Conservation (phyloP, 352 stramenopile species). For the Globisporangium lucens region DNA sequence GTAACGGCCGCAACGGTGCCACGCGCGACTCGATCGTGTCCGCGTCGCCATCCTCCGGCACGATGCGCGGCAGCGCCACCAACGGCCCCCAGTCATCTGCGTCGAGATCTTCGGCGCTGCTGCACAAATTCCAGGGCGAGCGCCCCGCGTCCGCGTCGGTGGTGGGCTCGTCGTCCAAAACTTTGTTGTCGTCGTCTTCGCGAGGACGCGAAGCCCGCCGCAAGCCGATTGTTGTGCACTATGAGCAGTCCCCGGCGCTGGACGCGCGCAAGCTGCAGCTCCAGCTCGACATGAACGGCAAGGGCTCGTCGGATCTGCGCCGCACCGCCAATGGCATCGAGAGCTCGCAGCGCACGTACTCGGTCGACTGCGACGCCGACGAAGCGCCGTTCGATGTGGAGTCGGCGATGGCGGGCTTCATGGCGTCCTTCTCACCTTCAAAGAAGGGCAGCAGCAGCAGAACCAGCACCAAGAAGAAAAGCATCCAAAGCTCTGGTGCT, state of each 20-base stretch:
- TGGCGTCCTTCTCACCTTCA: slow-evolving; percentile 24
- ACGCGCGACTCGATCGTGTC: neutral
- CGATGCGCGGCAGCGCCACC: slow-evolving; percentile 3
- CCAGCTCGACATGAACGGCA: slow-evolving; percentile 6
- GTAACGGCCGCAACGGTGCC: neutral
- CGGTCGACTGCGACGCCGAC: slow-evolving; percentile 11
- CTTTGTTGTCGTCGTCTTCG: slow-evolving; percentile 14
- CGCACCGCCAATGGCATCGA: slow-evolving; percentile 3
- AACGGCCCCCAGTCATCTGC: neutral
- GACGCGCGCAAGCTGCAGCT: neutral
- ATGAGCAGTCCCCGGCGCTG: slow-evolving; percentile 11
- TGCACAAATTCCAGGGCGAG: slow-evolving; percentile 9
- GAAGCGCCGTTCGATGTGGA: slow-evolving; percentile 20
- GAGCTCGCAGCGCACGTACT: slow-evolving; percentile 10
- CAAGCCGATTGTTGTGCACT: slow-evolving; percentile 37
- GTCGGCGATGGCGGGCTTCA: slow-evolving; percentile 23
- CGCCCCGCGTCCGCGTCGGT: neutral
- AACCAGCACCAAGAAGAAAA: neutral
- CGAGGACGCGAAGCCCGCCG: slow-evolving; percentile 25
- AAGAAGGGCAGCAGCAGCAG: slow-evolving; percentile 1
- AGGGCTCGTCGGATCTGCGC: neutral
- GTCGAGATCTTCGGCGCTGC: neutral
- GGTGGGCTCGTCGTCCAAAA: neutral
- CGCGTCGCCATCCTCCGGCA: neutral
- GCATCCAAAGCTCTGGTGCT: neutral